These are phyloP conservation scores for Neurospora pannonica DNA, from an alignment of 495 filamentous ascomycete genomes.

Conservation along the genomic window DNA sequence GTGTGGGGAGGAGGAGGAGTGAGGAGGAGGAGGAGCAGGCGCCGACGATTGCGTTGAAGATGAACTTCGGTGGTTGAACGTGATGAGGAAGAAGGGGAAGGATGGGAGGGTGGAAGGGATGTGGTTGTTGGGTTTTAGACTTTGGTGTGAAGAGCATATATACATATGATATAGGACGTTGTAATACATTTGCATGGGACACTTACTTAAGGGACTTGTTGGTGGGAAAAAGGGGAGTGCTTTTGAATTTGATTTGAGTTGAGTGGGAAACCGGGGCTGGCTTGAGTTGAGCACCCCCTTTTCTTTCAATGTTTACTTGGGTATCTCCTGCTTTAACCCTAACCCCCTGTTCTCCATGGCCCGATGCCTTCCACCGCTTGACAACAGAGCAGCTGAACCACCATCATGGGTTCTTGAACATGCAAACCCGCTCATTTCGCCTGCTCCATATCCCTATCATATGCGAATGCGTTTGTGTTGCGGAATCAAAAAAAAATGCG, in stretches of 20 bases:
- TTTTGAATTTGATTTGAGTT: neutral
- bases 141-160: neutral
- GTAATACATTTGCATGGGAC: neutral
- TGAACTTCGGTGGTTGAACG: conserved; percentile 62
- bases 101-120: neutral
- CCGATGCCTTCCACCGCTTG: neutral
- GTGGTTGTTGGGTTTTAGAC: neutral
- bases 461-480: neutral
- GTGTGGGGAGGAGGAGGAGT: conserved; percentile 18
- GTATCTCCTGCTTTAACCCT: neutral
- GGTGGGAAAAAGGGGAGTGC: neutral
- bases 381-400: neutral
- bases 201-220: neutral
- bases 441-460: neutral
- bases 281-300: neutral
- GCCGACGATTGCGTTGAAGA: conserved; percentile 88
- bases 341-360: neutral
- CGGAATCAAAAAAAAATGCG: neutral
- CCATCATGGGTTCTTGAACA: neutral
- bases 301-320: neutral
- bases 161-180: neutral
- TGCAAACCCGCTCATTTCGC: neutral
- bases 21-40: conserved; percentile 41
- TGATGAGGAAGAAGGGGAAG: neutral
- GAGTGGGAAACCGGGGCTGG: neutral